Conservation (phyloP, 2,329 filamentous ascomycete species). For the Colletotrichum acutatum region DNA sequence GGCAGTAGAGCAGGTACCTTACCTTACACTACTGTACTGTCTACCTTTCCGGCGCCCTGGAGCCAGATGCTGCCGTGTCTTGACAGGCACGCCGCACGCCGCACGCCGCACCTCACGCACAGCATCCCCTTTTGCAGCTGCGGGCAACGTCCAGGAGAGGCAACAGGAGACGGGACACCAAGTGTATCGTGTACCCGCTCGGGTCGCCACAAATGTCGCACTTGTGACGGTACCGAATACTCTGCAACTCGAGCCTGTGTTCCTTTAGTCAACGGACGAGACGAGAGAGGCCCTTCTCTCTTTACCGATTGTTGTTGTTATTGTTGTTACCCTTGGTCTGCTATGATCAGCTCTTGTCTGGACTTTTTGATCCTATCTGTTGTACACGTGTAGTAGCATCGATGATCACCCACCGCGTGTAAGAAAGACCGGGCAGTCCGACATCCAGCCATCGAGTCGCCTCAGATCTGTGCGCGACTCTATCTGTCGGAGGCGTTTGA, state of each 20-base stretch:
- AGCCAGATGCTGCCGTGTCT: neutral
- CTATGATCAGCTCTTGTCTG: neutral
- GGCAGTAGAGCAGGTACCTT: neutral
- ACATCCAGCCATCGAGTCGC: neutral
- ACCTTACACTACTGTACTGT: neutral
- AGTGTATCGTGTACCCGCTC: slow-evolving; percentile 17
- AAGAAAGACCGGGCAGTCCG: neutral
- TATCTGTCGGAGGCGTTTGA: neutral
- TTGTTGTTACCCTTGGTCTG: neutral
- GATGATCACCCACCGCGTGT: neutral
- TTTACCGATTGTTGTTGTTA: neutral
- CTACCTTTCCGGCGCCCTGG: neutral
- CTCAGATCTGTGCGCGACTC: neutral
- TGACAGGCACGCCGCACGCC: neutral
- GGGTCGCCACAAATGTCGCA: neutral
- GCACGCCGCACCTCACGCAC: neutral
- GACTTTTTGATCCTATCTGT: neutral
- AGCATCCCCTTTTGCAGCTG: neutral
- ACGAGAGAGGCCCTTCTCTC: neutral
- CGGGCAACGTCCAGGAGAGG: neutral
- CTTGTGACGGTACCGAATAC: neutral
- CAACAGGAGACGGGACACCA: neutral
- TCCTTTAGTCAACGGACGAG: neutral
- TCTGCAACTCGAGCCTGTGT: neutral
- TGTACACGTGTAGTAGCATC: neutral